Base-by-base conservation (phyloP, 169 alveolate genomes). In the Cryptosporidium muris region DNA sequence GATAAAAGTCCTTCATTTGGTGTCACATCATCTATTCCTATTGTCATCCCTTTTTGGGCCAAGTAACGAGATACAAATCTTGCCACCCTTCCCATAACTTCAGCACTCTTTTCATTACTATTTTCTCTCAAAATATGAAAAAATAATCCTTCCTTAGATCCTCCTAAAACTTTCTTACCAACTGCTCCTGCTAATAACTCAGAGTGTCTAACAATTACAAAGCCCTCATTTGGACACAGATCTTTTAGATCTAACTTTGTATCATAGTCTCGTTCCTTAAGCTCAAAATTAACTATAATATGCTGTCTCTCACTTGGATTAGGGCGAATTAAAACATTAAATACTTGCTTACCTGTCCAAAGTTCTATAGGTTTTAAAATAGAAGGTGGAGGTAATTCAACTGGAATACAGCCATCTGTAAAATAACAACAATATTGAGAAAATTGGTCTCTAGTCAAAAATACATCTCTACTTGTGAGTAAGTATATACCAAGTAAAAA, bases 301-400 rank as follows among this genome's bases (percentile, higher is more conserved):
- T 93, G 92, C 54, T 91, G 88, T 53, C 92, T 92, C 51, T 92
- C 91, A 5, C 49, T 74, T 14, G 85, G 60, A 88, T 95, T 96
- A 6, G 99, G 99, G 64, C 97, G 93, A 37, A 98, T 89, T 66
- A 98, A 89, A 36, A 96, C 94, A 43, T 92, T 89, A 81, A 97
- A 93, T 47, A 96, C 94, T 89, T 98, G 98, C 82, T 98, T 98
- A 8, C 99, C 99, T 6, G 99, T 97, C 99, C 99, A 98, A 67
- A 98, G 94, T 90, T 95, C 98, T 56, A 93, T 94, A 34, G 99
- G 99, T 81, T 97, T 94, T 56, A 95, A 65, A 36, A 97, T 92
- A 2, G 98, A 92, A 8, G 99, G 98, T 12, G 98, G 97, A 16
- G 98, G 98, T 48, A 96, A 90, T 45, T 95, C 97, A 9, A 95